These are phyloP conservation scores for Fusarium denticulatum DNA, from an alignment of 2,329 filamentous ascomycete genomes.

Conservation along the genomic window DNA sequence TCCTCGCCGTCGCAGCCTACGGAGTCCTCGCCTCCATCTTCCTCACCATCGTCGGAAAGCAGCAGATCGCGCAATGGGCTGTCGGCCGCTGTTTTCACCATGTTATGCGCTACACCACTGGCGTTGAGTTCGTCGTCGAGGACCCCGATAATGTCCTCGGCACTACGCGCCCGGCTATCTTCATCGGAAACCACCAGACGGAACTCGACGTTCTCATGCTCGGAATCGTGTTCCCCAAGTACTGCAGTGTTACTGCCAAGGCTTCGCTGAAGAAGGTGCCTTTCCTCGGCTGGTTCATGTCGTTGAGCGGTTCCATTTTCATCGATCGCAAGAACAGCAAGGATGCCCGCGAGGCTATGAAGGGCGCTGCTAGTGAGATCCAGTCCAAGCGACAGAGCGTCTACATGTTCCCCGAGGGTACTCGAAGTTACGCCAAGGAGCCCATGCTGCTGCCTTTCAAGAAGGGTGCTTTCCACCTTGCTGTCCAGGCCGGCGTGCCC, in stretches of 20 bases:
- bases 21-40: constrained; percentile 79
- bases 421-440: constrained; percentile 85
- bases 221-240: constrained; percentile 86
- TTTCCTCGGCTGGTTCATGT: constrained; percentile 94
- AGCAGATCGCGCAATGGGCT: constrained; percentile 86
- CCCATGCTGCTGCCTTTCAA: constrained; percentile 93
- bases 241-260: constrained; percentile 95
- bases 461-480: constrained; percentile 97
- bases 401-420: constrained; percentile 92
- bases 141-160: constrained; percentile 71
- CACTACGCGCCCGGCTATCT: constrained; percentile 81
- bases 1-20: constrained; percentile 72
- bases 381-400: constrained; percentile 76
- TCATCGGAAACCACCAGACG: constrained; percentile 95
- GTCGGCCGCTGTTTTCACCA: constrained; percentile 82
- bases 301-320: constrained; percentile 88
- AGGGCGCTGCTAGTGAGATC: constrained; percentile 84
- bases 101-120: constrained; percentile 78
- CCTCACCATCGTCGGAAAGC: constrained; percentile 76
- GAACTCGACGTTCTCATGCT: constrained; percentile 96
- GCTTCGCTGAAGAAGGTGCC: constrained; percentile 80
- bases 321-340: constrained; percentile 89
- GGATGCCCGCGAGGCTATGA: constrained; percentile 86
- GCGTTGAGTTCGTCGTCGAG: constrained; percentile 79
- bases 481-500: constrained; percentile 91